Percentiles rank a stretch among this genome's conserved stretches.
Evolutionary conservation across 352 stramenopile species (phyloP).

Genomic region (Phytophthora vignae): DNA sequence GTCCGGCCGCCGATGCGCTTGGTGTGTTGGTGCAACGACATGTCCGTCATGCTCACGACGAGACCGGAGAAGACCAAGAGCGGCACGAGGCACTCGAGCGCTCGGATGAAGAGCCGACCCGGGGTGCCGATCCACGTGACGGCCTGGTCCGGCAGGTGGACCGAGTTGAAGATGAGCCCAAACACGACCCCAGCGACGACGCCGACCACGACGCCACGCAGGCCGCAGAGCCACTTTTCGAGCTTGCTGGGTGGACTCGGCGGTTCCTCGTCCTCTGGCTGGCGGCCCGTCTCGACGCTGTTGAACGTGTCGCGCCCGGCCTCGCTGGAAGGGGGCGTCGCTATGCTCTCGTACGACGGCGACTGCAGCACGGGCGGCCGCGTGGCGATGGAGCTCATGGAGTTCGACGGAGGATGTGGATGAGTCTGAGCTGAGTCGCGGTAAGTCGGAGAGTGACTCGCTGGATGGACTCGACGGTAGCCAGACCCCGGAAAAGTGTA

Average conservation of each 20-base stretch:
- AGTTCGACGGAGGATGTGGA: not conserved
- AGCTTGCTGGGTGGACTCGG: conserved; percentile 12
- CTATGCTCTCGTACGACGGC: conserved; percentile 33
- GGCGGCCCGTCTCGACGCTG: conserved; percentile 21
- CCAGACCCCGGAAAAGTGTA: not conserved
- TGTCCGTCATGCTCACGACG: conserved; percentile 52
- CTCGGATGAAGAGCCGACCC: conserved; percentile 58
- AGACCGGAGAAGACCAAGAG: conserved; percentile 57
- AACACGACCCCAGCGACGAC: conserved; percentile 23
- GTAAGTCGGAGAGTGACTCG: conserved; percentile 11
- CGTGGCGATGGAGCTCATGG: conserved; percentile 16
- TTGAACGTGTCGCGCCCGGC: conserved; percentile 25
- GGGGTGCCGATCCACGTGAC: conserved; percentile 48
- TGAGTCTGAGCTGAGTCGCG: not conserved
- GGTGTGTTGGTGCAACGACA: conserved; percentile 47
- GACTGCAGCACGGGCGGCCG: conserved; percentile 18
- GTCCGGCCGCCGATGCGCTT: conserved; percentile 40
- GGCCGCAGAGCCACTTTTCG: conserved; percentile 38
- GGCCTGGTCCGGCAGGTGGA: conserved; percentile 23
- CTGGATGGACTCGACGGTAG: too few species aligned
- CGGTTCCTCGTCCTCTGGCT: conserved; percentile 23
- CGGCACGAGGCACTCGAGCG: conserved; percentile 54
- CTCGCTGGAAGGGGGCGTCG: conserved; percentile 21
- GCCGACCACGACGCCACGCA: conserved; percentile 44
- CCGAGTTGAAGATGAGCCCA: conserved; percentile 35